Conservation (phyloP, 2,329 filamentous ascomycete species). For the Alternaria atra region DNA sequence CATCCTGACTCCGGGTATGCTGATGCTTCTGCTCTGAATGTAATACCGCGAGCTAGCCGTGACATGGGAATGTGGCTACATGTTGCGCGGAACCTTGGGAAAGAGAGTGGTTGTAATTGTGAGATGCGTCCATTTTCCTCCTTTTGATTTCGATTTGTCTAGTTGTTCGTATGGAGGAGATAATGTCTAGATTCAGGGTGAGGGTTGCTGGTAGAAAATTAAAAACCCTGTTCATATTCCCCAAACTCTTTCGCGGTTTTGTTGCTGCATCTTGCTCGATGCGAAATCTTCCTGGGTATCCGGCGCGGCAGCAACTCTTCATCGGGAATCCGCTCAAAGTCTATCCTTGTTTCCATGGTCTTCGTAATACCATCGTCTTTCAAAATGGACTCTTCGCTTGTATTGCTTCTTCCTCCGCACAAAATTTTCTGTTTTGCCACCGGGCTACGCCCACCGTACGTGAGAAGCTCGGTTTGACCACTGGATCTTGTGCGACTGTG, state of each 20-base stretch:
- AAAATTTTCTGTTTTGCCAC: not conserved
- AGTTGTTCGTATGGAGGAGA: not conserved
- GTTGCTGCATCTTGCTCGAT: not conserved
- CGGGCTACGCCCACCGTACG: not conserved
- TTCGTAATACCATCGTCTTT: not conserved
- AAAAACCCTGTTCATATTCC: not conserved
- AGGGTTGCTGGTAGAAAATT: not conserved
- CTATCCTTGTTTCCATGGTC: not conserved
- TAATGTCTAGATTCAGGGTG: not conserved
- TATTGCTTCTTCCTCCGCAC: not conserved
- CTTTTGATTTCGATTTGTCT: not conserved
- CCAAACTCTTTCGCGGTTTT: not conserved
- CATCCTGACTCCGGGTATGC: not conserved
- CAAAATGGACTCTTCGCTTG: not conserved
- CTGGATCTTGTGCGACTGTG: not conserved
- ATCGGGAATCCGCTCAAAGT: not conserved
- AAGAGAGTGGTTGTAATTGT: not conserved
- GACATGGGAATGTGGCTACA: not conserved
- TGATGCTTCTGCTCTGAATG: constrained; percentile 1
- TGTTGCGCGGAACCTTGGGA: not conserved
- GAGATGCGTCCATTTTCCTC: not conserved
- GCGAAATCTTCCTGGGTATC: not conserved
- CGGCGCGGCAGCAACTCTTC: not conserved
- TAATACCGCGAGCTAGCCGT: not conserved
- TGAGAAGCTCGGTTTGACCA: not conserved